Evolutionary conservation across 495 filamentous ascomycete genomes (phyloP), one percentile per base, ranked within the genome.

Genomic region (Astrothelium macrocarpum): DNA sequence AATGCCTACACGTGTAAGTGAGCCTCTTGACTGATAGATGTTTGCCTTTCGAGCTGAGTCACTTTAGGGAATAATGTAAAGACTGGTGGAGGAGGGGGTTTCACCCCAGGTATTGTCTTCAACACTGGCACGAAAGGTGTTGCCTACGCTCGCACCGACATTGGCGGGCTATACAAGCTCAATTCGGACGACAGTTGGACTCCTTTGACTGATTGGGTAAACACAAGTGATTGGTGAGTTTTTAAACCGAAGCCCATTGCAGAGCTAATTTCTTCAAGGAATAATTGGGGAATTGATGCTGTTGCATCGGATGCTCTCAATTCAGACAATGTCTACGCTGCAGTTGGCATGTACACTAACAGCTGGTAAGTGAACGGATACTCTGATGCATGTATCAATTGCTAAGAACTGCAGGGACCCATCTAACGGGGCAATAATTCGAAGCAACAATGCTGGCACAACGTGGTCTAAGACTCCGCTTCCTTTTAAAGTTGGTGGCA

Each of bases 61-160:
- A 28, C 29, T 25, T 28, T 20, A 56, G 49, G 49, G 49, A 26
- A 56, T 9, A 56, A 56, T 56, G 49, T 56, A 20, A 56, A 56
- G 49, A 56, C 49, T 1, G 49, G 49, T 16, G 49, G 49, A 56
- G 84, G 84, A n/a, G 84, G 83, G 43, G 84, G 84, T 25, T 87
- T 86, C 66, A 76, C 82, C 14, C 79, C 82, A 12, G 77, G 83
- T 23, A 80, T 87, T 46, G 75, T 85, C 16, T 85, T 84, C 68
- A 81, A 85, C 62, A 83, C 82, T 10, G 80, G 74, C 26, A 72
- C 71, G 12, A 80, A 80, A 63, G 82, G 82, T 9, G 71, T 87
- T 18, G 82, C 82, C 0, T 87, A 87, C 67, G 81, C 81, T 36
- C 75, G 84, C 28, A 84, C 83, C 2, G 84, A 87, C 65, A 86